These are phyloP conservation scores for Claviceps sp. DNA, from an alignment of 2,329 filamentous ascomycete genomes.

Conservation along the genomic window DNA sequence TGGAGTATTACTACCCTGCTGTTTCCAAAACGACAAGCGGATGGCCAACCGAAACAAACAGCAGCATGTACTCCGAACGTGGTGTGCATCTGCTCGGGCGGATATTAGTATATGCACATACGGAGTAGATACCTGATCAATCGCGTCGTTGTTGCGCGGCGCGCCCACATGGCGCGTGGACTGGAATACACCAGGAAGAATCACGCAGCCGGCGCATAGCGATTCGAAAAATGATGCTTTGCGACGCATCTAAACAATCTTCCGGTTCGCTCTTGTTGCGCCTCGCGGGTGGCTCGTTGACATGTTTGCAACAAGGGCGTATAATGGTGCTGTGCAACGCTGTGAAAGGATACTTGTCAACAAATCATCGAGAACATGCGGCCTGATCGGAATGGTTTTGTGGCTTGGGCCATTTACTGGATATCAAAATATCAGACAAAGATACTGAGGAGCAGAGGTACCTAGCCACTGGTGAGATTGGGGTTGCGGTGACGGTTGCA, in stretches of 20 bases:
- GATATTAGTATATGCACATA: too few species aligned
- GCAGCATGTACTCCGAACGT: neutral
- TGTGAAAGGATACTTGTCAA: neutral
- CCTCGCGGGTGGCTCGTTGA: neutral
- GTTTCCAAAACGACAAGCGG: neutral
- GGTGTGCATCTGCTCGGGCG: too few species aligned
- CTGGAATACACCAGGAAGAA: neutral
- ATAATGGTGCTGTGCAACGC: neutral
- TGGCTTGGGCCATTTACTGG: too few species aligned
- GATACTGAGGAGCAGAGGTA: too few species aligned
- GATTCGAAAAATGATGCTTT: neutral
- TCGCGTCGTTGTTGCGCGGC: neutral
- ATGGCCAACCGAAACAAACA: neutral
- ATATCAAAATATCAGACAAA: too few species aligned
- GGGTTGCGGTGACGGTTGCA: neutral
- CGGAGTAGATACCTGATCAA: neutral
- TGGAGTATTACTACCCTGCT: neutral
- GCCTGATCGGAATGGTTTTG: neutral
- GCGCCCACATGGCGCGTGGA: neutral
- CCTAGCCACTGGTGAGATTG: neutral
- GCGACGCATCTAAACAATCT: neutral
- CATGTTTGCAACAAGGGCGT: neutral
- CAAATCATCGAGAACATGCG: neutral
- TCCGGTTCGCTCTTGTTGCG: neutral
- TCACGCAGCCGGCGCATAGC: slow-evolving; percentile 4